Base-by-base conservation (phyloP, 2,329 filamentous ascomycete genomes). In the Aplosporella prunicola region DNA sequence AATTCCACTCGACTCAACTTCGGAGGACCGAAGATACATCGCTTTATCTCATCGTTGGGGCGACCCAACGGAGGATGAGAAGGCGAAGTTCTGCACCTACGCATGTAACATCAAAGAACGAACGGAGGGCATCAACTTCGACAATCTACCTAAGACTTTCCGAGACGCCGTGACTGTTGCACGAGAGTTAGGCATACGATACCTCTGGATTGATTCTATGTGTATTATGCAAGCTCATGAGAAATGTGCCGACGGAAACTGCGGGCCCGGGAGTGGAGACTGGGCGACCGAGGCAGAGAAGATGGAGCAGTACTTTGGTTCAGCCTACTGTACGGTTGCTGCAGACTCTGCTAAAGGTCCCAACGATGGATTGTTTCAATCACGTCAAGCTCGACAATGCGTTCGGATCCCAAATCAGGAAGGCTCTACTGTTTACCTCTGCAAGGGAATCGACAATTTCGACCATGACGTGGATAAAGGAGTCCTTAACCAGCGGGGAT, bases 141-240 rank as follows among this genome's bases (percentile, higher is more conserved):
- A 14, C 9, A 9, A 40, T 15, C 37, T 51, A 9, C 46, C 49
- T n/a, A 35, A 9, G 11, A 52, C 46, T n/a, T 51, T 52, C 23
- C 32, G 22, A 11, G 46, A 52, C 20, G 49, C 48, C 2, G 28
- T 52, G 4, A 13, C 20, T 5, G 28, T 48, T 2, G 45, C 47
- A 5, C 38, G 45, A 23, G 15, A 22, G 4, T 42, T 52, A 5
- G 37, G 42, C 2, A 29, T 45, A 1, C 39, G 17, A 20, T 51
- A 51, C 29, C 32, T 51, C 3, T 51, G 48, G 49, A 48, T 50
- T 8, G 46, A 52, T 23, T 47, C 44, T 4, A 32, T 51, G 1
- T 45, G 37, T 24, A 50, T 50, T 5, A 41, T 50, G 10, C 47
- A 51, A 38, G 41, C 24, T 1, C 13, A 16, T 2, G 7, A 35